Evolutionary conservation across 2,329 filamentous ascomycete genomes (phyloP).

Genomic region (Aspergillus uvarum): DNA sequence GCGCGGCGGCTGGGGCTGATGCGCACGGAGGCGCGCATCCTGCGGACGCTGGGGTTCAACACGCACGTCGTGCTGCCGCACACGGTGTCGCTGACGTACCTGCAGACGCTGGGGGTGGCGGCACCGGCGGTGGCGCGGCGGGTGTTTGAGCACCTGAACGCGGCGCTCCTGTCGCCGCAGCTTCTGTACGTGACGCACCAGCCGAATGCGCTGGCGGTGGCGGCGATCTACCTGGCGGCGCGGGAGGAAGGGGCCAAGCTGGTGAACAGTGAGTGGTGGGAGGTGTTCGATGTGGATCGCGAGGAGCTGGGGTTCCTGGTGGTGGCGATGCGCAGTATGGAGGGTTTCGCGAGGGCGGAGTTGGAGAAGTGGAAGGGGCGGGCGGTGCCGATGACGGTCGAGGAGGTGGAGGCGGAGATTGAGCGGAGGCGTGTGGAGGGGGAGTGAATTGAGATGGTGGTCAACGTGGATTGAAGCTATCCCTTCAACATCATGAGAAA

Average conservation of each 20-base stretch:
- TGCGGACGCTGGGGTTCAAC: slow-evolving; percentile 76
- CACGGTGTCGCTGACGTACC: slow-evolving; percentile 82
- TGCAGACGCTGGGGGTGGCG: slow-evolving; percentile 79
- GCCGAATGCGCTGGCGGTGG: slow-evolving; percentile 78
- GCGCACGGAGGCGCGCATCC: slow-evolving; percentile 71
- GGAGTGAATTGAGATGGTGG: slow-evolving; percentile 30
- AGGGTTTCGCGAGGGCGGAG: slow-evolving; percentile 65
- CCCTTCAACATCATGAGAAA: background rate
- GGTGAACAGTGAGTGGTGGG: slow-evolving; percentile 90
- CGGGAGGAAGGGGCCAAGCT: slow-evolving; percentile 73
- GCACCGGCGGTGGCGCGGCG: slow-evolving; percentile 59
- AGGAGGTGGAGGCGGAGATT: slow-evolving; percentile 61
- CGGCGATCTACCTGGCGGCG: slow-evolving; percentile 86
- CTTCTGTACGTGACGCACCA: slow-evolving; percentile 90
- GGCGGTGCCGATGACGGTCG: slow-evolving; percentile 59
- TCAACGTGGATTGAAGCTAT: background rate
- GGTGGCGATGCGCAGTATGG: slow-evolving; percentile 77
- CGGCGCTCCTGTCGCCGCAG: slow-evolving; percentile 81
- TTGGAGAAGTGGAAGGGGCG: slow-evolving; percentile 54
- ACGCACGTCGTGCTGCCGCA: slow-evolving; percentile 84
- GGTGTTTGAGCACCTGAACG: slow-evolving; percentile 78
- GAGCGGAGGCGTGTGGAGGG: slow-evolving; percentile 49
- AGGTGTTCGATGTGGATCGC: slow-evolving; percentile 92
- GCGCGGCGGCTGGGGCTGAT: slow-evolving; percentile 64
- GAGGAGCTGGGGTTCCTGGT: slow-evolving; percentile 94